Evolutionary conservation across 2,329 filamentous ascomycete genomes (phyloP), one percentile per base, ranked within the genome.

Genomic region (Aspergillus sergii): DNA sequence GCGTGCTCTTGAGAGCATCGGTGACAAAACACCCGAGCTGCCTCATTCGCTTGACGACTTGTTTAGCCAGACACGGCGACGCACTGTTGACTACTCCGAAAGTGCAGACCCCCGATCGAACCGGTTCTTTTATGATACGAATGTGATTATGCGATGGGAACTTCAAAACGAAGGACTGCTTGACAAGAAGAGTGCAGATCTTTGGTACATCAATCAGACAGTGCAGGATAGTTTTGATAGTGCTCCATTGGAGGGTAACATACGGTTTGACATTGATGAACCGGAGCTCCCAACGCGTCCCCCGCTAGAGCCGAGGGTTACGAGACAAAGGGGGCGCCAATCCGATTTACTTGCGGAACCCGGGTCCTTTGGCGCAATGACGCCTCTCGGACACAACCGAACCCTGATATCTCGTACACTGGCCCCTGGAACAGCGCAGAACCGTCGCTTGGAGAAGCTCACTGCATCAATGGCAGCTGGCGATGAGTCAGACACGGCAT

Each of bases 161-260:
- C 66, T 75, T 21, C 64, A 70, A 19, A 71, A 77, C 34, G 68
- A 74, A 41, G 67, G 72, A 5, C 51, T 78, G 10, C 70, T 78
- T 34, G 66, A 71, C 26, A 60, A 61, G 11, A 67, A 66, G 23
- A 64, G 67, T 30, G 58, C 66, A 1, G 69, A 71, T 11, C 66
- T 73, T 21, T 64, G 59, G 23, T 81, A 76, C 58, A 79, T 82
- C 60, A 76, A 79, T 50, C 79, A 80, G 62, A 73, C 71, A 4
- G 66, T 79, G 23, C 61, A 68, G 11, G 68, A 72, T 43, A 62
- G 67, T 7, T 78, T 79, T 57, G 67, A 78, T 28, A 66, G 65
- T 55, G 72, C 66, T 2, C 74, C 73, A 10, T 68, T 80, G 21
- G 68, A 71, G 30, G 75, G 76, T 1, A 55, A 66, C 14, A 75